phyloP scores from a whole-genome alignment of 2,329 filamentous ascomycete genomes.

The Didymella segeticola region DNA sequence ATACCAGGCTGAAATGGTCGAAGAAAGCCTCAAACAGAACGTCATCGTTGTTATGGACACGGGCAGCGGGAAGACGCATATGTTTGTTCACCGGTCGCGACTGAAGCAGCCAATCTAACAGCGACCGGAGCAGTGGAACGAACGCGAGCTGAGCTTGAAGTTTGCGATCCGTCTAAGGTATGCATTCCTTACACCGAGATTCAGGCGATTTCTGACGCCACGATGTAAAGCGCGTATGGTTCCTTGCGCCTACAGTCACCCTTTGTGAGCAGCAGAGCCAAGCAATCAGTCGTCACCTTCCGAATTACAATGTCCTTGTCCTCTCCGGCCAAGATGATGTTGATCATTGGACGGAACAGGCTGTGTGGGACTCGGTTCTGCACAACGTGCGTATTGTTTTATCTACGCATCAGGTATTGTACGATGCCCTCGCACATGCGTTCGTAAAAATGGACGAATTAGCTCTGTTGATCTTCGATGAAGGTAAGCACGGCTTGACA shows the following conservation, averaged over 20 bases:
- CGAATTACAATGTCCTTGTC: slow-evolving; percentile 63
- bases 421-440: slow-evolving; percentile 75
- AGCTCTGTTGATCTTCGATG: slow-evolving; percentile 79
- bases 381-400: slow-evolving; percentile 73
- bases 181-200: slow-evolving; percentile 3
- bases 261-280: slow-evolving; percentile 55
- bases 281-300: slow-evolving; percentile 45
- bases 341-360: slow-evolving; percentile 73
- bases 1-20: slow-evolving; percentile 59
- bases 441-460: slow-evolving; percentile 72
- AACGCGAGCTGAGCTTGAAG: slow-evolving; percentile 53
- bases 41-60: slow-evolving; percentile 59
- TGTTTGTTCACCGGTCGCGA: slow-evolving; percentile 30
- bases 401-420: slow-evolving; percentile 76
- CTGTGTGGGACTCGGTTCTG: slow-evolving; percentile 72
- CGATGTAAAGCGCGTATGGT: slow-evolving; percentile 52
- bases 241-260: slow-evolving; percentile 54
- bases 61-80: slow-evolving; percentile 57
- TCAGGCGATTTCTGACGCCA: slow-evolving; percentile 6
- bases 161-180: slow-evolving; percentile 46
- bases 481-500: slow-evolving; percentile 59
- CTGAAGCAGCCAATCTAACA: slow-evolving; percentile 17
- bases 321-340: slow-evolving; percentile 73
- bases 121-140: slow-evolving; percentile 51
- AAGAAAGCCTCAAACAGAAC: slow-evolving; percentile 53